Conservation (phyloP, 805 yeast species). For the Allodekkera sacchari region DNA sequence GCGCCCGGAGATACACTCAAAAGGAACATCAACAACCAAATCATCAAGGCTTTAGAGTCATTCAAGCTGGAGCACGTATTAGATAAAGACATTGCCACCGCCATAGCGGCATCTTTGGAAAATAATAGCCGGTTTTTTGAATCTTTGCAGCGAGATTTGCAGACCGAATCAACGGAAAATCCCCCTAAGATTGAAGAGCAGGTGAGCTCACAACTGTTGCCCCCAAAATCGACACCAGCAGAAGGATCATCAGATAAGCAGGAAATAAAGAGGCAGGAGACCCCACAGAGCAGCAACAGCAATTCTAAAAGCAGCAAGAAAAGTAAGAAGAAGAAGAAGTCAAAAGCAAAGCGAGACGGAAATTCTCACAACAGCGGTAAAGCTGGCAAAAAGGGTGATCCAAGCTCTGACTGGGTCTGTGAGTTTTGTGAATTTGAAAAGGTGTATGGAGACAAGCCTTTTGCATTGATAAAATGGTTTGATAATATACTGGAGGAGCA, state of each 20-base stretch:
- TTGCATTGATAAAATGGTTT: constrained; percentile 37
- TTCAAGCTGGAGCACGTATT: constrained; percentile 13
- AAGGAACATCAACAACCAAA: constrained; percentile 13
- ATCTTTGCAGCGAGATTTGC: no score
- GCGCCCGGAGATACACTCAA: constrained; percentile 10
- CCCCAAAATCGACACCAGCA: neutral
- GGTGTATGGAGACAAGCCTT: constrained; percentile 38
- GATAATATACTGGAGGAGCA: constrained; percentile 26
- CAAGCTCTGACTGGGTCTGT: constrained; percentile 25
- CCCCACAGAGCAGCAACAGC: constrained; percentile 1
- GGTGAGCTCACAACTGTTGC: neutral
- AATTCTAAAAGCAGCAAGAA: constrained; percentile 1
- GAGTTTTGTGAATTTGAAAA: constrained; percentile 43
- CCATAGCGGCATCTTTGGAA: constrained; percentile 12
- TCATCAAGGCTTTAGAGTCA: constrained; percentile 16
- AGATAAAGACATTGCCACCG: constrained; percentile 14
- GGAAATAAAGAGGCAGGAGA: neutral
- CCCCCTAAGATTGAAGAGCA: neutral
- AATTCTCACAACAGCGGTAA: neutral
- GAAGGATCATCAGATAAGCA: neutral
- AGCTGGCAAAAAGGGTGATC: constrained; percentile 7
- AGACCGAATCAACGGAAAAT: no score
- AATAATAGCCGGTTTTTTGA: constrained; percentile 6
- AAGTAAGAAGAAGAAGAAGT: constrained; percentile 13
- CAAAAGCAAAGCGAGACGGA: constrained; percentile 5